These are phyloP conservation scores for Suillus placidus DNA, from an alignment of 768 basidiomycete genomes.

Conservation along the genomic window DNA sequence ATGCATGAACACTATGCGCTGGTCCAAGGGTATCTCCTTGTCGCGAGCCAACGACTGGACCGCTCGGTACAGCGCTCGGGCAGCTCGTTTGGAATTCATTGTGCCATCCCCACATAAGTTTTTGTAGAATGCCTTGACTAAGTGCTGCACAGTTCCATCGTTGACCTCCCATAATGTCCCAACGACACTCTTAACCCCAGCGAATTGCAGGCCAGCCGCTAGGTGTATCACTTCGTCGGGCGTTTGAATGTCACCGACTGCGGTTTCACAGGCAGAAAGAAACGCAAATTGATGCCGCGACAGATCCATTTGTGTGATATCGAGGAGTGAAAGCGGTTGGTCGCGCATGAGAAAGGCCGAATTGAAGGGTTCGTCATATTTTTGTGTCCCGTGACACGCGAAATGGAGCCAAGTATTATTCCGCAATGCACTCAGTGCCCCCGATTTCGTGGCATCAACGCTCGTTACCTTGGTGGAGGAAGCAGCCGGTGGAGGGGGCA, in stretches of 20 bases:
- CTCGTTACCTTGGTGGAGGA: conserved; percentile 4
- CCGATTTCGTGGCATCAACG: neutral
- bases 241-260: neutral
- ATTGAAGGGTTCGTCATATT: conserved; percentile 14
- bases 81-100: conserved; percentile 11
- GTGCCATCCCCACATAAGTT: neutral
- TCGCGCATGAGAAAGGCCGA: conserved; percentile 11
- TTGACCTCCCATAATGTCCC: conserved; percentile 25
- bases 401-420: conserved; percentile 20
- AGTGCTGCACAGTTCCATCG: neutral
- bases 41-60: neutral
- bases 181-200: conserved; percentile 23
- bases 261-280: conserved; percentile 26
- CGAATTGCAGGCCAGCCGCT: conserved; percentile 24
- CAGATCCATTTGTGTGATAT: conserved; percentile 5
- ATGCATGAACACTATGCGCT: conserved; percentile 13
- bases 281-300: conserved; percentile 8
- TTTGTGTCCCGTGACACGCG: conserved; percentile 20
- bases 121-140: conserved; percentile 8
- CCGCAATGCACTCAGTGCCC: neutral
- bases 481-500: neutral
- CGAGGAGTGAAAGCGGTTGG: conserved; percentile 7
- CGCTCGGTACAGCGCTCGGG: conserved; percentile 6
- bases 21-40: conserved; percentile 2
- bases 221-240: conserved; percentile 27